Conservation (phyloP, 176 grass and related monocot genomes). For the Chrysopogon serrulatus region DNA sequence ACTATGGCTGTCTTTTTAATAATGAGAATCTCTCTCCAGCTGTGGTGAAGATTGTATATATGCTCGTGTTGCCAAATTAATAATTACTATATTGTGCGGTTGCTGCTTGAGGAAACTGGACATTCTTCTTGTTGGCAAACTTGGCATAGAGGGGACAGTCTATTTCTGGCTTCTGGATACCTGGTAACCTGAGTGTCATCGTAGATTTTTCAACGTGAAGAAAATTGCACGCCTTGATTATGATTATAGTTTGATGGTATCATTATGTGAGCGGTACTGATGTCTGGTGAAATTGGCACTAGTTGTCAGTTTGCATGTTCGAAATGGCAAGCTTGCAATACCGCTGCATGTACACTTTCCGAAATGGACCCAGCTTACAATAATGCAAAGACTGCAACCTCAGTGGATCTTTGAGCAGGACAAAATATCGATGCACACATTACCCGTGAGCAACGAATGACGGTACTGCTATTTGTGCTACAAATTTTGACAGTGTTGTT, state of each 20-base stretch:
- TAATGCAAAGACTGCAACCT: neutral
- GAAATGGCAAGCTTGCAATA: neutral
- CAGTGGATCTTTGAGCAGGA: neutral
- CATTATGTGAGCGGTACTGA: neutral
- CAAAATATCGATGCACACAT: neutral
- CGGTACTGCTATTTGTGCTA: neutral
- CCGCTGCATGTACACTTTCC: neutral
- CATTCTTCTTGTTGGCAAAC: neutral
- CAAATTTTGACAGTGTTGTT: neutral
- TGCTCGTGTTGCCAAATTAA: neutral
- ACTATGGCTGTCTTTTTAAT: conserved; percentile 9
- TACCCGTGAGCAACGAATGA: neutral
- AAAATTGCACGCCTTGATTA: neutral
- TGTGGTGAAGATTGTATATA: conserved; percentile 25
- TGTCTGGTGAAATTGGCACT: neutral
- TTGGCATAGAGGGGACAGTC: neutral
- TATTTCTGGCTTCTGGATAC: neutral
- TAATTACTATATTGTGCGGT: neutral
- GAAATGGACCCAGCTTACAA: neutral
- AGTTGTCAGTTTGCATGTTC: neutral
- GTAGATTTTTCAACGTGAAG: neutral
- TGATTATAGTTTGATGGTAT: neutral
- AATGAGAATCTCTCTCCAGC: neutral
- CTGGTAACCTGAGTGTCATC: neutral
- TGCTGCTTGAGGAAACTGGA: neutral